Evolutionary conservation across 495 filamentous ascomycete species (phyloP).

Genomic region (Massariosphaeria phaeospora): DNA sequence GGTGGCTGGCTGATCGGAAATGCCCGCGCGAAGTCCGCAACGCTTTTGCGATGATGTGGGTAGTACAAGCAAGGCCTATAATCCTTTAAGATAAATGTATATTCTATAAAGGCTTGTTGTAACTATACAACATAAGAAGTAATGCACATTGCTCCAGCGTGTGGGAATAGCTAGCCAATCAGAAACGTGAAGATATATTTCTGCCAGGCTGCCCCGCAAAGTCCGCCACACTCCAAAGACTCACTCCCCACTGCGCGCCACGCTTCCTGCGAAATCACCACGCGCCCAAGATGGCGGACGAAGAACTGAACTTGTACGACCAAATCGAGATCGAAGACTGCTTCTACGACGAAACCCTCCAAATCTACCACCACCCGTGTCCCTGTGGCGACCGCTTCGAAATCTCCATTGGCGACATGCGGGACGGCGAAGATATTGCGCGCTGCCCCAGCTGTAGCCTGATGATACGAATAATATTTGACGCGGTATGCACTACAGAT

Average conservation of each 20-base stretch:
- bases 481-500: constrained; percentile 61
- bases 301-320: constrained; percentile 61
- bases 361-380: constrained; percentile 93
- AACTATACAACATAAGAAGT: too few relatives aligned
- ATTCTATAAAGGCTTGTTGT: too few relatives aligned
- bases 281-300: constrained; percentile 14
- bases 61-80: too few relatives aligned
- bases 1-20: too few relatives aligned
- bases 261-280: background rate
- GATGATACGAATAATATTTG: constrained; percentile 94
- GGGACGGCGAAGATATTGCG: constrained; percentile 84
- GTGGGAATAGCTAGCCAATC: too few relatives aligned
- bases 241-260: background rate
- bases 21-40: too few relatives aligned
- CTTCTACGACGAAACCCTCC: constrained; percentile 76
- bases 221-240: background rate
- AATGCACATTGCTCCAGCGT: too few relatives aligned
- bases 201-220: constrained; percentile 3
- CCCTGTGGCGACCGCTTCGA: constrained; percentile 97
- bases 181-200: too few relatives aligned
- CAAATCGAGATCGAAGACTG: constrained; percentile 99
- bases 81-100: too few relatives aligned
- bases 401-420: constrained; percentile 77
- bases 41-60: too few relatives aligned
- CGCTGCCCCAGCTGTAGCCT: constrained; percentile 95